Conservation (phyloP, 371 early-diverging fungal species). For the Phascolomyces articulosus region DNA sequence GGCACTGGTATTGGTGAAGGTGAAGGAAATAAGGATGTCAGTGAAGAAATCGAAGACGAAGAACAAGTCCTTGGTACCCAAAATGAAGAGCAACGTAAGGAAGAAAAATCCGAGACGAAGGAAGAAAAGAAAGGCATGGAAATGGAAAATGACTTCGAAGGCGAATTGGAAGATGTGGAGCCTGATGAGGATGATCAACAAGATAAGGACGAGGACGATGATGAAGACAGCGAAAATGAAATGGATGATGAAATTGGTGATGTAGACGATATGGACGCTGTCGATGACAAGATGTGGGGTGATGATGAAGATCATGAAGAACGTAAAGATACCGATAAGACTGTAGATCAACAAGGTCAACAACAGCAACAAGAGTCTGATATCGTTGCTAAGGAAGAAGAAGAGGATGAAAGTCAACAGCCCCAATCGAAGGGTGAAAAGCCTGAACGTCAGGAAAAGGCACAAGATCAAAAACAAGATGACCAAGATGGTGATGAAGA, state of each 20-base stretch:
- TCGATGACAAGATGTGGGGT: slow-evolving; percentile 98
- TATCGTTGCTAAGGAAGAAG: slow-evolving; percentile 71
- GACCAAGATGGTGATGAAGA: slow-evolving; percentile 46
- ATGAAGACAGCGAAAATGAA: slow-evolving; percentile 66
- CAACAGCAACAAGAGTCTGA: slow-evolving; percentile 63
- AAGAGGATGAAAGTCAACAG: slow-evolving; percentile 46
- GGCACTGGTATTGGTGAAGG: slow-evolving; percentile 98
- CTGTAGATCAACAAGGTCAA: slow-evolving; percentile 57
- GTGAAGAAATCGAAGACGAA: slow-evolving; percentile 95
- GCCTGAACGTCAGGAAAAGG: slow-evolving; percentile 38
- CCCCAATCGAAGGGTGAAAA: slow-evolving; percentile 37
- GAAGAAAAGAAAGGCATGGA: slow-evolving; percentile 94
- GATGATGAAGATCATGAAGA: slow-evolving; percentile 83
- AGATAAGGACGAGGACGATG: slow-evolving; percentile 48
- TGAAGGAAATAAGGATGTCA: slow-evolving; percentile 93
- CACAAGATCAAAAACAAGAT: slow-evolving; percentile 45
- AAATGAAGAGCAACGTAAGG: slow-evolving; percentile 68
- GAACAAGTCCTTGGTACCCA: slow-evolving; percentile 92
- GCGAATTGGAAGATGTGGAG: slow-evolving; percentile 88
- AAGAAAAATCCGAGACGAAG: slow-evolving; percentile 64
- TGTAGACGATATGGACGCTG: slow-evolving; percentile 85
- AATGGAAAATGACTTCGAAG: slow-evolving; percentile 96
- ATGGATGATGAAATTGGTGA: slow-evolving; percentile 93
- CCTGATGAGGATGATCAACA: slow-evolving; percentile 68
- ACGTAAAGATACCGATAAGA: slow-evolving; percentile 67